A percentile compares a stretch with the other conserved stretches of the same genome.
phyloP scores from a whole-genome alignment of 768 basidiomycete species.

The Russula emetica region DNA sequence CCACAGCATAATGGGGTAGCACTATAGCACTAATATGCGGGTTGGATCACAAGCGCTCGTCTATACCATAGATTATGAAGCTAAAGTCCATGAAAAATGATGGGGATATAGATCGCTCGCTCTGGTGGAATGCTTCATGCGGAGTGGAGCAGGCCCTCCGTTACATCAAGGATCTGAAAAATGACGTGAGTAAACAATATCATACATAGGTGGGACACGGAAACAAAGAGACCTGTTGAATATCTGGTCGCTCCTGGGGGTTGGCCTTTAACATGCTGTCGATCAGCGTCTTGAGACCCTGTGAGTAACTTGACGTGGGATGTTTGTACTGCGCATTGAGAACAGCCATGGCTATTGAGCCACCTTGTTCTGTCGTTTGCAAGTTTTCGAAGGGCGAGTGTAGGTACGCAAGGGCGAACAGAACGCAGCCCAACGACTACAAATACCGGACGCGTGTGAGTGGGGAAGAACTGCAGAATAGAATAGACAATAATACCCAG shows the following conservation, averaged over 20 bases:
- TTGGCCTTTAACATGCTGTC: slow-evolving; percentile 81
- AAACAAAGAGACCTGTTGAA: slow-evolving; percentile 60
- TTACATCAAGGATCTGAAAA: slow-evolving; percentile 58
- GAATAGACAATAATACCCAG: slow-evolving; percentile 58
- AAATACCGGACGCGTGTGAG: background rate
- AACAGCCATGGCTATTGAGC: slow-evolving; percentile 97
- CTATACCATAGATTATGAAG: too few species aligned
- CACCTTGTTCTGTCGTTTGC: slow-evolving; percentile 89
- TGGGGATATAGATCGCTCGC: slow-evolving; percentile 2
- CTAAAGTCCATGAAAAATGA: slow-evolving; percentile 8
- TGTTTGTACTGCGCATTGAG: slow-evolving; percentile 91
- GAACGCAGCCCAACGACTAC: slow-evolving; percentile 91
- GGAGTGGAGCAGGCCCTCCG: slow-evolving; percentile 9
- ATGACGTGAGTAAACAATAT: slow-evolving; percentile 1
- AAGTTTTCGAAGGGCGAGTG: slow-evolving; percentile 95
- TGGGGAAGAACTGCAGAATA: background rate
- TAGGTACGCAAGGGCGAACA: slow-evolving; percentile 91
- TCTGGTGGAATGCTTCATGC: background rate
- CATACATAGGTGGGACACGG: slow-evolving; percentile 2
- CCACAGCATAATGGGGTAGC: background rate
- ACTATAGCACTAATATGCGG: background rate
- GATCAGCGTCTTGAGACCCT: slow-evolving; percentile 77
- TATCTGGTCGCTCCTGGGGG: slow-evolving; percentile 77
- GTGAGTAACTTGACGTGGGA: slow-evolving; percentile 79
- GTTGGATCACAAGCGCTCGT: background rate